Conservation (phyloP, 306 rosid species). For the Cicer yamashitae region DNA sequence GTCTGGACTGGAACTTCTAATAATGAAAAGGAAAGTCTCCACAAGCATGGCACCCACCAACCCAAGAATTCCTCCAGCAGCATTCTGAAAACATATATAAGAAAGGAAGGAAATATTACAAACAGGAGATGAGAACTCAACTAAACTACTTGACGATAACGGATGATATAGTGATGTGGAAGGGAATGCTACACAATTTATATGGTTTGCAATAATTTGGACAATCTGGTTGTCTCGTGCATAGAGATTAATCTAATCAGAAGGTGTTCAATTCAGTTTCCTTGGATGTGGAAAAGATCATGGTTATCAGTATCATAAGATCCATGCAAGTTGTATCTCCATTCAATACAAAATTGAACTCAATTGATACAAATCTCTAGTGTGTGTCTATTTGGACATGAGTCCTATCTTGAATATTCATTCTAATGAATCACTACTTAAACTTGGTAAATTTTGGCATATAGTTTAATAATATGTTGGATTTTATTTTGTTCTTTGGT, state of each 20-base stretch:
- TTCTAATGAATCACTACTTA: too few species aligned
- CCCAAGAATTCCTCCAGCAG: conserved; percentile 92
- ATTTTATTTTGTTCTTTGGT: background rate
- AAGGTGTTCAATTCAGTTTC: background rate
- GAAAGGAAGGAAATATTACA: background rate
- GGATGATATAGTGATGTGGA: background rate
- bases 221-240: background rate
- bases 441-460: background rate
- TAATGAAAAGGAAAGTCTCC: conserved; percentile 89
- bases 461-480: conserved; percentile 1
- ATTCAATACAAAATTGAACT: too few species aligned
- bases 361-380: too few species aligned
- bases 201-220: background rate
- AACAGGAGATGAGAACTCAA: conserved; percentile 10
- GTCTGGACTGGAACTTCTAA: conserved; percentile 55
- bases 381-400: too few species aligned
- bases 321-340: too few species aligned
- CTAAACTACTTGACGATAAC: conserved; percentile 20
- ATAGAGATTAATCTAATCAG: background rate
- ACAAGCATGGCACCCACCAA: conserved; percentile 88
- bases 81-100: conserved; percentile 61
- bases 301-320: too few species aligned
- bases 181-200: background rate
- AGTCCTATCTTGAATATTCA: too few species aligned
- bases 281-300: background rate